Evolutionary conservation across 148 eudicot species (phyloP).

Genomic region (Diospyros lotus): DNA sequence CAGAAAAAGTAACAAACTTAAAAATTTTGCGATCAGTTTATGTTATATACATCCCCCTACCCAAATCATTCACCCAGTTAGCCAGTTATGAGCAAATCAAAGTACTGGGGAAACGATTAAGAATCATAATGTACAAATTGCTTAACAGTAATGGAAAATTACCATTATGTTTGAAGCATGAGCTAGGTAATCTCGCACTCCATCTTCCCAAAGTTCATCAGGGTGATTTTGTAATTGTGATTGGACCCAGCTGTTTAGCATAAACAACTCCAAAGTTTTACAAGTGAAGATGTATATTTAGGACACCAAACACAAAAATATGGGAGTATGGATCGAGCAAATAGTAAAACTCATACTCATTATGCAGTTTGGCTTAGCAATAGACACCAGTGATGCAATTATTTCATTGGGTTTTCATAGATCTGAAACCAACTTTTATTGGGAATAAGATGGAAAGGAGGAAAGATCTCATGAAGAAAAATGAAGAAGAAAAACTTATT

Average conservation of each 20-base stretch:
- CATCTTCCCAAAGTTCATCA: slow-evolving; percentile 99
- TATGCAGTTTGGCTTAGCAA: background rate
- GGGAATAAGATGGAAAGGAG: too few relatives aligned
- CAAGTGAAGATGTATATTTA: too few relatives aligned
- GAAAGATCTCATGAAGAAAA: too few relatives aligned
- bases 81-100: background rate
- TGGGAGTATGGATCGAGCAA: background rate
- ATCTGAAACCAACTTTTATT: too few relatives aligned
- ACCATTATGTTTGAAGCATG: slow-evolving; percentile 80
- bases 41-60: background rate
- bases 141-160: background rate
- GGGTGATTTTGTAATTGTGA: slow-evolving; percentile 77
- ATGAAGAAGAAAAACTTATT: too few relatives aligned
- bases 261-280: slow-evolving; percentile 4
- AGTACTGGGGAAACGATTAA: background rate
- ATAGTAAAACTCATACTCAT: background rate
- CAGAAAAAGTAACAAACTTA: background rate
- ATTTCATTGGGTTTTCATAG: too few relatives aligned
- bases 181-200: slow-evolving; percentile 63
- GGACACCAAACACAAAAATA: background rate
- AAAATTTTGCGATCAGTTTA: background rate
- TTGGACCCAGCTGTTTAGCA: slow-evolving; percentile 87
- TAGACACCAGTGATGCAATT: too few relatives aligned
- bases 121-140: background rate
- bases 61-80: background rate